A percentile compares a stretch with the other conserved stretches of the same genome.
Conservation (phyloP, 148 eudicot genomes). For the Fallopia convolvulus region DNA sequence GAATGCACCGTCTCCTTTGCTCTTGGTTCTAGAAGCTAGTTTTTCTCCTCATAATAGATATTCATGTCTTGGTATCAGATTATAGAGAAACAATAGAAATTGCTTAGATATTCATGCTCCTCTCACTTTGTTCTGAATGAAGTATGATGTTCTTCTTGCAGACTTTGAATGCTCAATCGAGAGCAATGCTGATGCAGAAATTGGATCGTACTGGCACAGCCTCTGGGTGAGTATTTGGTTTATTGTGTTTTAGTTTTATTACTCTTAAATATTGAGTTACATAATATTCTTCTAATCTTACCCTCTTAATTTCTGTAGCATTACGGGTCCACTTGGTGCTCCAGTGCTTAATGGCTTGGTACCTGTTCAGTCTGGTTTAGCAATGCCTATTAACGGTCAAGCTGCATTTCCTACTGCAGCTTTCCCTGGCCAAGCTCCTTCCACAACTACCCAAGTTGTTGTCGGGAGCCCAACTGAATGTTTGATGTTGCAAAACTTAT, state of each 20-base stretch:
- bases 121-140: neutral
- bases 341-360: slow-evolving; percentile 52
- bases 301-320: slow-evolving; percentile 27
- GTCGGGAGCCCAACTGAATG: slow-evolving; percentile 81
- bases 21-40: neutral
- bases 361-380: slow-evolving; percentile 42
- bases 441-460: slow-evolving; percentile 56
- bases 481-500: slow-evolving; percentile 81
- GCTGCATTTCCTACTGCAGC: slow-evolving; percentile 36
- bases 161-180: slow-evolving; percentile 91
- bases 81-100: neutral
- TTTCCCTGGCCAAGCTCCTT: slow-evolving; percentile 46
- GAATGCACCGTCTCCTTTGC: neutral
- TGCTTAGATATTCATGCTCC: too few species aligned
- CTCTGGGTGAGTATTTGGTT: slow-evolving; percentile 45
- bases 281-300: neutral
- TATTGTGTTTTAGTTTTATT: neutral
- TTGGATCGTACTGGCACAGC: slow-evolving; percentile 86
- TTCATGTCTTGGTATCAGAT: neutral
- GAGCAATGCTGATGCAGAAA: slow-evolving; percentile 91
- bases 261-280: neutral
- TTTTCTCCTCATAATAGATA: neutral
- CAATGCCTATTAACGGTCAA: slow-evolving; percentile 47
- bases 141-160: slow-evolving; percentile 19
- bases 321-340: slow-evolving; percentile 58